Conservation (phyloP, 2,329 filamentous ascomycete species). For the Colletotrichum horii region DNA sequence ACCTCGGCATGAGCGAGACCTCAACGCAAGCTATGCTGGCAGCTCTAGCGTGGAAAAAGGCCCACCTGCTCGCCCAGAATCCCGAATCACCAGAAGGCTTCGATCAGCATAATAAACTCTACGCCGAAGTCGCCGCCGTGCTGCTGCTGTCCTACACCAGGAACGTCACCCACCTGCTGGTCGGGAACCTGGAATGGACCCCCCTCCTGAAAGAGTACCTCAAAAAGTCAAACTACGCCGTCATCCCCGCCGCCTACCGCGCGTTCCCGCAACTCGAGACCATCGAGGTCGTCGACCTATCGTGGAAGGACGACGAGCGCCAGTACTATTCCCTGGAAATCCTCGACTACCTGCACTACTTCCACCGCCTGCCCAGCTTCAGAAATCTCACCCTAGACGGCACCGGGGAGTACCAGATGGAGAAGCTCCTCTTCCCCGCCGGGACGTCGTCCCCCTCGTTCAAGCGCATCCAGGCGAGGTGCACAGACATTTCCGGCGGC, state of each 20-base stretch:
- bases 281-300: neutral
- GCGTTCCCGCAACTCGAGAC: neutral
- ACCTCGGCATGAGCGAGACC: neutral
- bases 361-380: conserved; percentile 16
- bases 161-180: neutral
- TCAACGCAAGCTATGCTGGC: neutral
- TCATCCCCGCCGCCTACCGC: neutral
- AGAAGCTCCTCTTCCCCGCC: neutral
- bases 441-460: neutral
- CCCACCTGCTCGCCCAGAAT: neutral
- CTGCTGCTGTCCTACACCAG: neutral
- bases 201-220: neutral
- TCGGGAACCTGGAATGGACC: neutral
- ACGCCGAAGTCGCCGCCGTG: neutral
- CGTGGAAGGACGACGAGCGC: neutral
- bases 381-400: conserved; percentile 5
- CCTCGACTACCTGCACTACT: conserved; percentile 2
- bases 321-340: neutral
- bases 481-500: neutral
- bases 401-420: conserved; percentile 3
- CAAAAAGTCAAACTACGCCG: conserved; percentile 6
- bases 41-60: neutral
- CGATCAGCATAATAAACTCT: neutral
- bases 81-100: neutral
- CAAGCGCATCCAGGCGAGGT: conserved; percentile 5